Evolutionary conservation across 805 yeast species (phyloP).

Genomic region (Wickerhamomyces queroliae): DNA sequence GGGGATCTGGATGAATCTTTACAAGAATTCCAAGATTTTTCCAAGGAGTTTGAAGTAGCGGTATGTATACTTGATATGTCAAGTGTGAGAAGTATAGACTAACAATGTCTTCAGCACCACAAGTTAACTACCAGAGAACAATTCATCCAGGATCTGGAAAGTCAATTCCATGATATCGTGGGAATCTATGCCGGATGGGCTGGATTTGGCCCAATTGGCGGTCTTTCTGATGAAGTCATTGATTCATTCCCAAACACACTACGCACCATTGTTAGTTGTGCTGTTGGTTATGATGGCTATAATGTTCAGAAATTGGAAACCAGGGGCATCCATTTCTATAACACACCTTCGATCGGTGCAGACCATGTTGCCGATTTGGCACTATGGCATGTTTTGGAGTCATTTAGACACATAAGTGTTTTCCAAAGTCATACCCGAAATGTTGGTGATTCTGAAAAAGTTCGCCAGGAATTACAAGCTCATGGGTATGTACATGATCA

Average conservation of each 20-base stretch:
- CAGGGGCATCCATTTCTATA: slow-evolving; percentile 38
- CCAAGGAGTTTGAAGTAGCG: slow-evolving; percentile 30
- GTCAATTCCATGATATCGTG: slow-evolving; percentile 29
- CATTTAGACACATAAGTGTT: slow-evolving; percentile 45
- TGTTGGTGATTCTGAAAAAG: slow-evolving; percentile 31
- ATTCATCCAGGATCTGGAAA: slow-evolving; percentile 30
- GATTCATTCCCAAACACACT: slow-evolving; percentile 38
- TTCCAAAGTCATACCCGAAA: slow-evolving; percentile 27
- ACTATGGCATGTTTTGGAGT: slow-evolving; percentile 46
- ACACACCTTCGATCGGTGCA: slow-evolving; percentile 41
- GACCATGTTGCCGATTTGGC: slow-evolving; percentile 64
- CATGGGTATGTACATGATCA: slow-evolving; percentile 25
- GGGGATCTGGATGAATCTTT: slow-evolving; percentile 35
- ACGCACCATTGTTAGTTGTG: slow-evolving; percentile 44
- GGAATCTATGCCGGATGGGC: slow-evolving; percentile 60
- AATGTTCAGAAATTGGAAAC: slow-evolving; percentile 36
- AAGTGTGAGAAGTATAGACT: neutral
- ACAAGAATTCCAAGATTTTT: slow-evolving; percentile 32
- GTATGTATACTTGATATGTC: slow-evolving; percentile 4
- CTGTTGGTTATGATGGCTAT: slow-evolving; percentile 52
- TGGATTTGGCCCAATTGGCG: slow-evolving; percentile 47
- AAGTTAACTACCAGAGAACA: slow-evolving; percentile 33
- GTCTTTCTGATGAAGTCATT: slow-evolving; percentile 38
- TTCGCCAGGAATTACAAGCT: slow-evolving; percentile 30
- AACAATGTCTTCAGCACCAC: slow-evolving; percentile 20